Evolutionary conservation across 805 yeast species (phyloP), one percentile per base, ranked within the genome.

Genomic region (Candida ovalis): DNA sequence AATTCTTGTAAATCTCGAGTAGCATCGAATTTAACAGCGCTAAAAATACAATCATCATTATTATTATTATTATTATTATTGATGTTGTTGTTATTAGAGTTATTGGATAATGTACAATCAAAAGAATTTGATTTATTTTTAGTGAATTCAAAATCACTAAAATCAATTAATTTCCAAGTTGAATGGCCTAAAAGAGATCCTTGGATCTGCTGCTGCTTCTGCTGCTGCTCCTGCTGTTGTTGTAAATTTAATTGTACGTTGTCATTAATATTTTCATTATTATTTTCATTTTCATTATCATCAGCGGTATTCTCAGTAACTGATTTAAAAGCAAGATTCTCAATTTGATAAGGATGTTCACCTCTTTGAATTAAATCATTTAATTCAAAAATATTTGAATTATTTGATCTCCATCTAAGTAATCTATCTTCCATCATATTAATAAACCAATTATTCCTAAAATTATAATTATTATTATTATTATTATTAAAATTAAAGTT

Each of bases 381-480:
- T 18, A 57, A 63, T 4, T 18, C 39, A 21, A 61, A 57, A 13
- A 65, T 54, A 28, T 48, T 56, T 2, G 69, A 59, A 22, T 25
- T 30, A 32, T n/a, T 23, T 3, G 71, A 61, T 36, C 66, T 58
- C 70, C 71, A 71, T 23, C 73, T 58, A 1, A 66, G 56, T 33
- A 71, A 49, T 41, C 65, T 58, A 10, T 68, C 69, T 45, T 70
- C 74, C 73, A 70, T 68, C 35, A 53, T 49, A 10, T 61, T 63
- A 25, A 59, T 49, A 6, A 66, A 46, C 39, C 58, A 51, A 46
- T 50, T 21, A 13, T 35, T 35, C 12, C 38, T 35, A 10, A 35
- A 35, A 17, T 35, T 5, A 12, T 6, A 35, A n/a, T 7, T 17
- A 8, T n/a, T 15, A 10, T 30, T 22, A 33, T 24, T 15, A 8